Conservation (phyloP, 1,139 yeast species). For the Nadsonia commutata region DNA sequence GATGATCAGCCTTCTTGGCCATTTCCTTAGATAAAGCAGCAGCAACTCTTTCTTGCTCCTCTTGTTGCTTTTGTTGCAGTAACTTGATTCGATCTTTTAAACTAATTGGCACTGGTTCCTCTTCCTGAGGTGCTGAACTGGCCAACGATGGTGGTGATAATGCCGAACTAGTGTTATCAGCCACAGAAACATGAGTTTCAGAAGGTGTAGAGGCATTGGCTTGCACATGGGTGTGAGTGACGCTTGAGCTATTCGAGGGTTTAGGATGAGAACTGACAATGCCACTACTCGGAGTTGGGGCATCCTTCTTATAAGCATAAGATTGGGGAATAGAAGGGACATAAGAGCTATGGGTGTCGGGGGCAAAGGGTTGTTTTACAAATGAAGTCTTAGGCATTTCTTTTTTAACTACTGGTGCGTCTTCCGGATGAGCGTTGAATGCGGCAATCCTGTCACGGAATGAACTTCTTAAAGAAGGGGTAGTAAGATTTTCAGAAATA, state of each 20-base stretch:
- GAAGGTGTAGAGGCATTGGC: no score
- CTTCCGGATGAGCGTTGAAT: constrained; percentile 25
- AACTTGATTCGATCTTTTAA: constrained; percentile 76
- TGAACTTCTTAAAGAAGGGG: constrained; percentile 10
- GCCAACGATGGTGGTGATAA: constrained; percentile 1
- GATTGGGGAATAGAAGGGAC: constrained; percentile 13
- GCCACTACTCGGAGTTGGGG: constrained; percentile 12
- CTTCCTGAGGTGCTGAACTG: constrained; percentile 19
- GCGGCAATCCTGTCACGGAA: constrained; percentile 32
- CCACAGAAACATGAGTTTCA: not conserved
- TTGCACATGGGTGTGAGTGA: not conserved
- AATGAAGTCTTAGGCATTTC: constrained; percentile 23
- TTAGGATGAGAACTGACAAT: constrained; percentile 3
- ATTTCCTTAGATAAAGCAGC: constrained; percentile 45
- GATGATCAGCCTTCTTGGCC: constrained; percentile 36
- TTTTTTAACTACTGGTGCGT: constrained; percentile 27
- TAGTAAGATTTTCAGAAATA: not conserved
- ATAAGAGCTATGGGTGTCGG: constrained; percentile 30
- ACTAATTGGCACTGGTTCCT: constrained; percentile 57
- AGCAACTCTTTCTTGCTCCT: constrained; percentile 63
- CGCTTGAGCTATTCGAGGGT: not conserved
- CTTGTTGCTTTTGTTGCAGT: constrained; percentile 67
- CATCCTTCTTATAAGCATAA: constrained; percentile 7
- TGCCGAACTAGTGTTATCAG: not conserved
- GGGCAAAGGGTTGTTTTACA: constrained; percentile 27